Percentiles rank a stretch among this genome's conserved stretches.
These are phyloP conservation scores for Beauveria bassiana DNA, from an alignment of 2,329 filamentous ascomycete genomes.

Conservation along the genomic window DNA sequence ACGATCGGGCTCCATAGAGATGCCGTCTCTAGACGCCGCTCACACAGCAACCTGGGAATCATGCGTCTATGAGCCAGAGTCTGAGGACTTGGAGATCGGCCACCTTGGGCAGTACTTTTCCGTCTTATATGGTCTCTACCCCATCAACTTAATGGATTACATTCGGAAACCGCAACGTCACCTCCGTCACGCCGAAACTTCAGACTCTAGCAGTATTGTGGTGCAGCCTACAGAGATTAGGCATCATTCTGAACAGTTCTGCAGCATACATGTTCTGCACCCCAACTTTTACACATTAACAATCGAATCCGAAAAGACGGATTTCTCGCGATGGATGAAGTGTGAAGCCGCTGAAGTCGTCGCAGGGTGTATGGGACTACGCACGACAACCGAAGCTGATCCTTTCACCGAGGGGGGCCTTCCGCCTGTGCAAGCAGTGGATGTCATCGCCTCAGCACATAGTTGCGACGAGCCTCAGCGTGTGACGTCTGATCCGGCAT, in stretches of 20 bases:
- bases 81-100: constrained; percentile 54
- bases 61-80: constrained; percentile 51
- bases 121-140: constrained; percentile 74
- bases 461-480: constrained; percentile 21
- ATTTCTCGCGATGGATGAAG: constrained; percentile 70
- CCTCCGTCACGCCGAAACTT: constrained; percentile 63
- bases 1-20: constrained; percentile 31
- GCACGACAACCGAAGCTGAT: constrained; percentile 24
- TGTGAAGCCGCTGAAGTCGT: constrained; percentile 74
- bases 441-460: constrained; percentile 15
- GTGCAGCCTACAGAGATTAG: constrained; percentile 72
- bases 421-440: constrained; percentile 17
- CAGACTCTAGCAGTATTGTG: constrained; percentile 65
- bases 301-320: constrained; percentile 69
- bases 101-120: constrained; percentile 72
- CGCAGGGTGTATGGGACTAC: constrained; percentile 70
- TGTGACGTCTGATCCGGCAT: constrained; percentile 26
- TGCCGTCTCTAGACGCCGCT: constrained; percentile 32
- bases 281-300: constrained; percentile 80
- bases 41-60: constrained; percentile 51
- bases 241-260: constrained; percentile 66
- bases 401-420: constrained; percentile 18
- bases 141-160: constrained; percentile 80
- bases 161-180: constrained; percentile 76
- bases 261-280: constrained; percentile 66